These are phyloP conservation scores for Metarhizium guizhouense DNA, from an alignment of 2,329 filamentous ascomycete species.

Conservation along the genomic window DNA sequence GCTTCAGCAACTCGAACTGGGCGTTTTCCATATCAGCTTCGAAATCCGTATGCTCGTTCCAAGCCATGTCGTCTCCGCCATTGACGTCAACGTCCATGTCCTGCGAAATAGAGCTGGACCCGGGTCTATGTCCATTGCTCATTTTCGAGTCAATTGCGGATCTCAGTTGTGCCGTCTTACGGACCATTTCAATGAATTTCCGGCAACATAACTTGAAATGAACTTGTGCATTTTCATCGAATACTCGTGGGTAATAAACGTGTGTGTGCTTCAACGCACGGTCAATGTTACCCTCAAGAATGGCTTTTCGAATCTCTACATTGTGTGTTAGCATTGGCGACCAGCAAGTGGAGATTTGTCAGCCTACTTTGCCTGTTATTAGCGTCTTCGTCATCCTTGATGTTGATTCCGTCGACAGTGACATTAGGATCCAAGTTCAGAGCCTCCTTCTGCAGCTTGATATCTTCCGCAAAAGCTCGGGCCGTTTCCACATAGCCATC, in stretches of 20 bases:
- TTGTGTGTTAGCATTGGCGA: constrained; percentile 1
- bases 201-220: constrained; percentile 82
- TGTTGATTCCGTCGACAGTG: constrained; percentile 50
- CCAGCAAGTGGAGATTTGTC: background rate
- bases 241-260: constrained; percentile 68
- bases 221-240: constrained; percentile 72
- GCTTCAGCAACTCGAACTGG: constrained; percentile 27
- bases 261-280: constrained; percentile 75
- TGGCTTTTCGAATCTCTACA: constrained; percentile 73
- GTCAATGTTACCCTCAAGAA: constrained; percentile 89
- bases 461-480: constrained; percentile 75
- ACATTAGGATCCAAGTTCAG: constrained; percentile 49
- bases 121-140: constrained; percentile 29
- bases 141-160: constrained; percentile 35
- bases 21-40: constrained; percentile 32
- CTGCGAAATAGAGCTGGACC: constrained; percentile 28
- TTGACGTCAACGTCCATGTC: constrained; percentile 50
- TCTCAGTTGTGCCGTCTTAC: constrained; percentile 58
- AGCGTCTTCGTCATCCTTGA: constrained; percentile 77
- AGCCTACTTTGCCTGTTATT: constrained; percentile 72
- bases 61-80: constrained; percentile 28
- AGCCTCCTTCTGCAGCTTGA: constrained; percentile 62
- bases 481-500: constrained; percentile 95
- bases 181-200: constrained; percentile 93
- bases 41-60: constrained; percentile 44